Conservation (phyloP, 106 monocot genomes). For the Dactylorhiza incarnata region DNA sequence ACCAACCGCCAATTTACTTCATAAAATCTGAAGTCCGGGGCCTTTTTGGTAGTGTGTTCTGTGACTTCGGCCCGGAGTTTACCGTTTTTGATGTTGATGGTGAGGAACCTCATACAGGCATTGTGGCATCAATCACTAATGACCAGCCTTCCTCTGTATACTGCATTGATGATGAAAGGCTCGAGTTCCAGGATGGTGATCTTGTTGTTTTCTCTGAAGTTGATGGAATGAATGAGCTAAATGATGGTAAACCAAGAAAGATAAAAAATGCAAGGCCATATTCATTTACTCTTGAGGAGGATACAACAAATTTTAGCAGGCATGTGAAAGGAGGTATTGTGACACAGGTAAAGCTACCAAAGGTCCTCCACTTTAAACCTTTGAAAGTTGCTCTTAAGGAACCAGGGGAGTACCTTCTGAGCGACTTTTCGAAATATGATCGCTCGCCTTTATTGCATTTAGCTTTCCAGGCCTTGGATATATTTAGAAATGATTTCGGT, state of each 20-base stretch:
- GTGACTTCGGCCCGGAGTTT: conserved; percentile 11
- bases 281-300: conserved; percentile 10
- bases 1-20: conserved; percentile 9
- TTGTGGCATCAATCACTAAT: conserved; percentile 12
- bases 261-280: conserved; percentile 5
- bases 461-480: conserved; percentile 16
- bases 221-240: conserved; percentile 10
- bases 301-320: conserved; percentile 11
- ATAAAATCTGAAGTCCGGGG: conserved; percentile 15
- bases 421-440: conserved; percentile 13
- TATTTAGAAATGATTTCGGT: conserved; percentile 7
- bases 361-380: conserved; percentile 9
- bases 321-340: conserved; percentile 11
- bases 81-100: conserved; percentile 13
- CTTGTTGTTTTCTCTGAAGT: conserved; percentile 12
- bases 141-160: conserved; percentile 6
- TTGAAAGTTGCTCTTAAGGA: conserved; percentile 6
- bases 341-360: conserved; percentile 12
- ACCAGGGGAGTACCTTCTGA: conserved; percentile 9
- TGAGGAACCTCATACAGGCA: conserved; percentile 11
- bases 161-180: conserved; percentile 13
- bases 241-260: conserved; percentile 13
- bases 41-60: conserved; percentile 11
- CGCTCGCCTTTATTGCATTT: conserved; percentile 12
- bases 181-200: conserved; percentile 16